Percentiles rank a stretch among this genome's conserved stretches.
These are phyloP conservation scores for Coniochaeta sp. DNA, from an alignment of 2,329 filamentous ascomycete species.

Conservation along the genomic window DNA sequence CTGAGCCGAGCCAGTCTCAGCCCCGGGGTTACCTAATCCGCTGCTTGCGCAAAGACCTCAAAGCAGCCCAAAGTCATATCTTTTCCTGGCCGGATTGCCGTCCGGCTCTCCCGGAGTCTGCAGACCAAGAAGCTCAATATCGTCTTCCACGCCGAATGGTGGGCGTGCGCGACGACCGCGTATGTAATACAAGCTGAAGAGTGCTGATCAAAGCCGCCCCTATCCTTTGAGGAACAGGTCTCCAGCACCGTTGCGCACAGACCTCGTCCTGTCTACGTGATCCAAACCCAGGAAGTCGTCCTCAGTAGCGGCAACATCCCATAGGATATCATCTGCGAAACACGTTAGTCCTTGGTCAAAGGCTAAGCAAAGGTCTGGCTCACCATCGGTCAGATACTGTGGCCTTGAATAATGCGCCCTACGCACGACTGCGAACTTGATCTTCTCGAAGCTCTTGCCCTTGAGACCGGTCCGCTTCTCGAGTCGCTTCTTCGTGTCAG, in stretches of 20 bases:
- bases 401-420: slow-evolving; percentile 68
- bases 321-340: slow-evolving; percentile 49
- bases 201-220: neutral
- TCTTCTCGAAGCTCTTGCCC: slow-evolving; percentile 97
- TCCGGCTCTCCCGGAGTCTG: too few species aligned
- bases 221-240: slow-evolving; percentile 51
- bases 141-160: neutral
- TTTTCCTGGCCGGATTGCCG: too few species aligned
- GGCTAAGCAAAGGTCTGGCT: slow-evolving; percentile 21
- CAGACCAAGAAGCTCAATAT: too few species aligned
- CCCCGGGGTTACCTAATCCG: neutral
- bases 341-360: slow-evolving; percentile 13
- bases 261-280: slow-evolving; percentile 54
- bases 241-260: slow-evolving; percentile 50
- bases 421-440: slow-evolving; percentile 83
- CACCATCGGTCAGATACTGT: slow-evolving; percentile 81
- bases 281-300: slow-evolving; percentile 60
- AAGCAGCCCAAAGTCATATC: neutral
- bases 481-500: slow-evolving; percentile 88
- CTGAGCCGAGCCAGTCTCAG: neutral
- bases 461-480: slow-evolving; percentile 91
- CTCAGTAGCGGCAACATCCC: slow-evolving; percentile 39
- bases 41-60: neutral
- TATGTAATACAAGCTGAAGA: neutral
- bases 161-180: neutral